Evolutionary conservation across 257 asterid genomes (phyloP).

Genomic region (Capsicum rhomboideum): DNA sequence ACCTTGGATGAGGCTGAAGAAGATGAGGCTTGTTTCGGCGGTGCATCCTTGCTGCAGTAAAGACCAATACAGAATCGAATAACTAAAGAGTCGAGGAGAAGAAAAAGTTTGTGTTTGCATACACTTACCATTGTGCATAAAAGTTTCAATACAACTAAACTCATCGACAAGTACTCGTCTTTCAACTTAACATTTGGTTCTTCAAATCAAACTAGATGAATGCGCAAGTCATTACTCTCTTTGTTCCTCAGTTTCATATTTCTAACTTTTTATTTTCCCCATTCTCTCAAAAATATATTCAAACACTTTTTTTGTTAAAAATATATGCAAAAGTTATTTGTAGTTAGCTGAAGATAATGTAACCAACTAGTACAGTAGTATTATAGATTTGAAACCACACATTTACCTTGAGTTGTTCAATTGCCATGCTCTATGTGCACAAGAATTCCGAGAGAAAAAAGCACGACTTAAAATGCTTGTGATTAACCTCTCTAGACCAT

Average conservation of each 20-base stretch:
- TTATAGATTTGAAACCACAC: too few species aligned
- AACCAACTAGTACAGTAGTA: neutral
- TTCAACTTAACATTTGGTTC: too few species aligned
- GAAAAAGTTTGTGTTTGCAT: neutral
- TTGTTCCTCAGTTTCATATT: too few species aligned
- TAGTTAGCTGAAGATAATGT: neutral
- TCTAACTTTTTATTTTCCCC: neutral
- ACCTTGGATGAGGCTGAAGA: conserved; percentile 6
- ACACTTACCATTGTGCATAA: neutral
- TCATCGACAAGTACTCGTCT: neutral
- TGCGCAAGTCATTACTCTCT: too few species aligned
- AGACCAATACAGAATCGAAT: neutral
- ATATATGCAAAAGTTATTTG: neutral
- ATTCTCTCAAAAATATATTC: neutral
- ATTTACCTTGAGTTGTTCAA: neutral
- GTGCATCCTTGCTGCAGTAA: conserved; percentile 5
- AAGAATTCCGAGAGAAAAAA: neutral
- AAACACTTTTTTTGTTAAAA: too few species aligned
- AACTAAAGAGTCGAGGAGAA: neutral
- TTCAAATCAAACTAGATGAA: too few species aligned
- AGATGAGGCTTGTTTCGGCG: neutral
- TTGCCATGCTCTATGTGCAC: neutral
- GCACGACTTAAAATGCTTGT: neutral
- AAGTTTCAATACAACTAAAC: neutral
- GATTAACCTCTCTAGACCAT: neutral